A percentile compares a stretch with the other conserved stretches of the same genome.
These are phyloP conservation scores for Penicillium hesseltinei DNA, from an alignment of 2,329 filamentous ascomycete genomes.

Conservation along the genomic window DNA sequence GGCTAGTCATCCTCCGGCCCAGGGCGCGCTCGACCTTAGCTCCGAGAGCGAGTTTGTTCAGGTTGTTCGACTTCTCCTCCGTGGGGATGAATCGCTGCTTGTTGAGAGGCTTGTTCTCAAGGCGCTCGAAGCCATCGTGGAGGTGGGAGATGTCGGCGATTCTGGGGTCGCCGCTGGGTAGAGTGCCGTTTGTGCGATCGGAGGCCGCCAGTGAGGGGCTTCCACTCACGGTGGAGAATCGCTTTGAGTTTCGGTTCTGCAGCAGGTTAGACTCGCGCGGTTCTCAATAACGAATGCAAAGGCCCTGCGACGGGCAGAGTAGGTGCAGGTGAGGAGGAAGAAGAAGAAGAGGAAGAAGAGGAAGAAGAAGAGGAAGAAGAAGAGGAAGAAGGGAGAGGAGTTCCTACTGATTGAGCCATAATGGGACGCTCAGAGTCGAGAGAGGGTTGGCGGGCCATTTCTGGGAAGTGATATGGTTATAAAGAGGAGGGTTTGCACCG, in stretches of 20 bases:
- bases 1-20: slow-evolving; percentile 77
- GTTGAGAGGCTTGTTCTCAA: slow-evolving; percentile 82
- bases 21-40: slow-evolving; percentile 89
- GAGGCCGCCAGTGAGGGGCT: slow-evolving; percentile 48
- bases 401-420: slow-evolving; percentile 53
- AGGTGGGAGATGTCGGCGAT: slow-evolving; percentile 70
- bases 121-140: slow-evolving; percentile 75
- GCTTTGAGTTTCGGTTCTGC: slow-evolving; percentile 52
- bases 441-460: slow-evolving; percentile 44
- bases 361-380: not conserved
- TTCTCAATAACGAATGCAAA: not conserved
- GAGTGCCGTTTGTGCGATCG: slow-evolving; percentile 43
- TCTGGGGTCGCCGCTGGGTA: slow-evolving; percentile 50
- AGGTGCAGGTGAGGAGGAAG: not conserved
- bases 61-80: slow-evolving; percentile 75
- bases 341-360: not conserved
- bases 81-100: slow-evolving; percentile 78
- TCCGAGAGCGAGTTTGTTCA: slow-evolving; percentile 82
- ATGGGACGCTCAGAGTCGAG: slow-evolving; percentile 57
- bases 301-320: too few relatives aligned
- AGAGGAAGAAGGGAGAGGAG: slow-evolving; percentile 1
- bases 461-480: not conserved
- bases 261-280: slow-evolving; percentile 9
- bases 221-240: slow-evolving; percentile 54
- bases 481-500: not conserved